Conservation (phyloP, 2,329 filamentous ascomycete species). For the Arthroderma sp. region DNA sequence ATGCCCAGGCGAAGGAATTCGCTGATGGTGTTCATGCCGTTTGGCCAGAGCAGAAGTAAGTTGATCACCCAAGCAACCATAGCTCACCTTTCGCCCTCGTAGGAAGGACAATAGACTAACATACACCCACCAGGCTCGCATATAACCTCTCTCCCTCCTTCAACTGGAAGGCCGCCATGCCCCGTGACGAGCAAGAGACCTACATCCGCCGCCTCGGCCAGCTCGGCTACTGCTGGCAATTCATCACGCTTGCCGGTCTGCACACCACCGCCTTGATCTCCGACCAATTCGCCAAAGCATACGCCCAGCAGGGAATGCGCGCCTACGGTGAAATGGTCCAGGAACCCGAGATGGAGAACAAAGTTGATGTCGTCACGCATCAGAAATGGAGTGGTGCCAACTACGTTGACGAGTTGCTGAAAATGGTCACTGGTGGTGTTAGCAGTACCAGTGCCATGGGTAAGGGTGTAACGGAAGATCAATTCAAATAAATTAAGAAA, state of each 20-base stretch:
- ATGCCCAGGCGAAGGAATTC: constrained; percentile 79
- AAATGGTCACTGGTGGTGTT: constrained; percentile 92
- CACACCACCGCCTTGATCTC: constrained; percentile 91
- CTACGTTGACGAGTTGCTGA: constrained; percentile 86
- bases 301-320: constrained; percentile 72
- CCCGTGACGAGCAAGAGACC: constrained; percentile 81
- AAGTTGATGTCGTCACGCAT: constrained; percentile 91
- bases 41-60: constrained; percentile 91
- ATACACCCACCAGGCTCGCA: constrained; percentile 51
- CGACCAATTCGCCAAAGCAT: constrained; percentile 76
- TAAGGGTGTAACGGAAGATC: constrained; percentile 92
- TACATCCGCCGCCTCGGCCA: constrained; percentile 81
- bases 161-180: constrained; percentile 99
- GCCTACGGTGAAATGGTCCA: constrained; percentile 96
- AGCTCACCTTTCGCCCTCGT: background rate
- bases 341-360: constrained; percentile 86
- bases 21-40: constrained; percentile 85
- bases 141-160: constrained; percentile 98
- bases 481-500: constrained; percentile 51
- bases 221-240: constrained; percentile 98
- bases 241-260: constrained; percentile 92
- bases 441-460: constrained; percentile 93
- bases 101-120: constrained; percentile 10
- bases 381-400: constrained; percentile 97
- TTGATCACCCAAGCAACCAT: constrained; percentile 10